phyloP scores from a whole-genome alignment of 1,284 basidiomycete species.

The Marasmius fiardii region DNA sequence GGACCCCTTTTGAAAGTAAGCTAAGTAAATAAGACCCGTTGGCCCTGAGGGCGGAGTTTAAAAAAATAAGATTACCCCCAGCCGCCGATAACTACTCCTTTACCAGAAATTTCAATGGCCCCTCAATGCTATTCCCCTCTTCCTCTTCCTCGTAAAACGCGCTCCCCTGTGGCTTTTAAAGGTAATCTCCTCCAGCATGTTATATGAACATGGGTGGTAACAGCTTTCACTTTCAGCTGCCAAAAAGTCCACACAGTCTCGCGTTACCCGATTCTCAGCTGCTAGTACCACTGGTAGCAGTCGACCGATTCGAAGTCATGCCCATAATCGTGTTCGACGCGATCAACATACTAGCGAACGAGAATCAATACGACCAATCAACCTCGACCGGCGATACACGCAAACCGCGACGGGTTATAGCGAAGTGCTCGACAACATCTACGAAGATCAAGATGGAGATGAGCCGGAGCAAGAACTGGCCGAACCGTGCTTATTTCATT shows the following conservation, averaged over 20 bases:
- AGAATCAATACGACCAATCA: not conserved
- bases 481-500: slow-evolving; percentile 12
- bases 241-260: not conserved
- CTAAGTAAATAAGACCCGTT: not conserved
- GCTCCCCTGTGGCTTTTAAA: not conserved
- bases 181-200: not conserved
- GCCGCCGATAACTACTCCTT: not conserved
- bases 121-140: slow-evolving; percentile 4
- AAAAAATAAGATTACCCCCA: not conserved
- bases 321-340: not conserved
- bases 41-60: not conserved
- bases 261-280: not conserved
- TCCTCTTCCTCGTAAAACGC: slow-evolving; percentile 1
- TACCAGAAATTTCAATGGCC: slow-evolving; percentile 3
- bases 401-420: not conserved
- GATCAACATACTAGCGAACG: not conserved
- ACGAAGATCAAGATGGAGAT: slow-evolving; percentile 4
- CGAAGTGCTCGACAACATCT: slow-evolving; percentile 1
- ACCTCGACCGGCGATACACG: slow-evolving; percentile 5
- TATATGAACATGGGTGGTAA: not conserved
- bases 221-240: not conserved
- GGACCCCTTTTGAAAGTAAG: not conserved
- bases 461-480: not conserved
- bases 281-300: not conserved
- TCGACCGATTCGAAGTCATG: not conserved